Evolutionary conservation across 2,329 filamentous ascomycete species (phyloP), one percentile per base, ranked within the genome.

Genomic region (Monilinia polystroma): DNA sequence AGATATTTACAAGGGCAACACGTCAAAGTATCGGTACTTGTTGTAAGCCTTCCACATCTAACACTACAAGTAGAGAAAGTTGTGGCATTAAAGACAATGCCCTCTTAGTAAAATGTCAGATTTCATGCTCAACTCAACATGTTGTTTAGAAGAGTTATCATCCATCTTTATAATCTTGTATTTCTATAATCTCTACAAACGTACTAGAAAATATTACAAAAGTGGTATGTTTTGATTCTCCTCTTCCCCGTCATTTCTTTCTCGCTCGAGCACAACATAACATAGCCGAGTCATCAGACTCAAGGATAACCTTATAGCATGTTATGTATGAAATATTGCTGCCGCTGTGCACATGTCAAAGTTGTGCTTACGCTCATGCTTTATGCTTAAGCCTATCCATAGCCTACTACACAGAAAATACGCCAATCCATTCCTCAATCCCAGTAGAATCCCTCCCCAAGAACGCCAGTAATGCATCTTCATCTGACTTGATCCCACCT

Each of bases 401-500:
- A 38, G 20, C 45, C n/a, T 60, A 35, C 45, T 60, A 60, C 45
- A 29, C 51, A 60, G 20, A 51, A 51, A 38, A 60, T 60, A 16
- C 58, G 58, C 45, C 29, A 51, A 60, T 51, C 58, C 29, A 60
- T 26, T 38, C 20, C 26, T 35, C 43, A 35, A 23, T 49, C 20
- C 57, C 43, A 49, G 5, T 3, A 60, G 29, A 60, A 18, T 49
- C 29, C 57, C 58, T 51, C n/a, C 12, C 45, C 45, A 49, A 60
- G 52, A 65, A 60, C 60, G 49, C 62, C 23, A 32, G 32, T 54
- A 54, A 62, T 67, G 38, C 14, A 62, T 60, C 29, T 41, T 4
- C 54, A 26, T 60, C 29, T 51, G 14, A 60, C 14, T 26, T 38
- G 6, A 57, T 41, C 8, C n/a, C 35, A 43, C 35, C 49, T 20